Evolutionary conservation across 1,284 basidiomycete genomes (phyloP), one percentile per base, ranked within the genome.

Genomic region (Ganoderma lingzhi): DNA sequence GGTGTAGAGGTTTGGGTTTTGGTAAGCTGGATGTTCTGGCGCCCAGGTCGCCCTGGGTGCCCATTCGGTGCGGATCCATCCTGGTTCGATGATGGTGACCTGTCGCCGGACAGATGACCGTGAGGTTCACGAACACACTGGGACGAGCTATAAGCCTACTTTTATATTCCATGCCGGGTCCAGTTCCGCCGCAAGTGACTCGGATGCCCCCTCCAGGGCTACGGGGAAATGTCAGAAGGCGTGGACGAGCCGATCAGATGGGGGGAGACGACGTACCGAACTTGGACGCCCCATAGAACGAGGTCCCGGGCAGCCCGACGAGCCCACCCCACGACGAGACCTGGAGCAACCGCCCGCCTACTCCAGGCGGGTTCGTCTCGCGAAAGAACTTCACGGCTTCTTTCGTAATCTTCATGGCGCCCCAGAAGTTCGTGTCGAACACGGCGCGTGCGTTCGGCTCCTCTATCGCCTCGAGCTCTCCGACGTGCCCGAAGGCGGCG

Each of bases 121-220:
- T 41, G n/a, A 59, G 6, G 10, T 23, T 19, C 14, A 28, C 6
- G 19, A 44, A 19, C 19, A n/a, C 4, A 8, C 35, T 35, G n/a
- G 42, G 19, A 45, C 44, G 42, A 15, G 14, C 17, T 6, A 15
- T 6, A 37, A 15, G 3, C 12, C 17, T 5, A 81, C 81, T 74
- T 82, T 82, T 74, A 84, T 83, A 67, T 82, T 82, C 83, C 83
- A 84, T 4, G 70, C 73, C 0, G 82, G 81, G 66, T 81, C 73
- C 1, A 84, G 56, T 69, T 84, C 82, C 28, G 70, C 65, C 0
- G 70, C 72, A 0, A 83, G 67, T 0, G 79, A 63, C 45, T 82
- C 76, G 4, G 78, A 78, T 14, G 82, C 23, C 2, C 76, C 81
- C 62, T 83, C 81, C 3, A 73, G 65, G 5, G 69, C 69, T 73